These are phyloP conservation scores for Platanus orientalis DNA, from an alignment of 164 flowering plant species.

Conservation along the genomic window DNA sequence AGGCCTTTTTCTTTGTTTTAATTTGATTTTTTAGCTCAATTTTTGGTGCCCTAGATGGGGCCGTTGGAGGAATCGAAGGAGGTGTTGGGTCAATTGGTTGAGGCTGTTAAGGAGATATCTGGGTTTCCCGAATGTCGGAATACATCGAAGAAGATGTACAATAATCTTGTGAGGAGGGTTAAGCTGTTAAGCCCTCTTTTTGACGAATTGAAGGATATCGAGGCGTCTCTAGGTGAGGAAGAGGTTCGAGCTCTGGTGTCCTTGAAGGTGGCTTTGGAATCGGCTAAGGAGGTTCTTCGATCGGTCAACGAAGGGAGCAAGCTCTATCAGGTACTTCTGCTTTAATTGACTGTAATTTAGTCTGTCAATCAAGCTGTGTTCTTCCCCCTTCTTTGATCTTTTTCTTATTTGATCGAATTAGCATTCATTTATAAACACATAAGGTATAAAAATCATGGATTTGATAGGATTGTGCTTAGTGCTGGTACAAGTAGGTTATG, in stretches of 20 bases:
- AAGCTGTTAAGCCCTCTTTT: slow-evolving; percentile 65
- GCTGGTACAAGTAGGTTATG: no score
- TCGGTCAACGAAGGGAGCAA: slow-evolving; percentile 61
- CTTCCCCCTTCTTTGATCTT: no score
- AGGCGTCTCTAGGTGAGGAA: slow-evolving; percentile 24
- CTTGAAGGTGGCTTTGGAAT: slow-evolving; percentile 34
- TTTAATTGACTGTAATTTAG: no score
- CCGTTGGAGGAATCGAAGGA: not conserved
- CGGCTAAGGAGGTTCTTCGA: slow-evolving; percentile 38
- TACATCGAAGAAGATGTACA: slow-evolving; percentile 44
- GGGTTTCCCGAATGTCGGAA: slow-evolving; percentile 47
- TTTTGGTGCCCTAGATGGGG: not conserved
- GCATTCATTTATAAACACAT: no score
- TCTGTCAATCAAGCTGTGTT: no score
- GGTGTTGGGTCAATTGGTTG: slow-evolving; percentile 13
- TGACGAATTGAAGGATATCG: slow-evolving; percentile 52
- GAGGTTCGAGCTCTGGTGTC: slow-evolving; percentile 29
- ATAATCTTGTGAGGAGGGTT: slow-evolving; percentile 52
- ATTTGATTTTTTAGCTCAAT: not conserved
- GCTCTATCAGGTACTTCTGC: slow-evolving; percentile 65
- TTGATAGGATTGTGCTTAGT: no score
- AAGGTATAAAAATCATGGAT: no score
- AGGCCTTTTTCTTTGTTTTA: no score
- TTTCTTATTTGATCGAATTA: no score
- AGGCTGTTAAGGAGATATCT: slow-evolving; percentile 36